Evolutionary conservation across 23 red algal species (phyloP), one percentile per base, ranked within the genome.

Genomic region (Gracilaria domingensis): DNA sequence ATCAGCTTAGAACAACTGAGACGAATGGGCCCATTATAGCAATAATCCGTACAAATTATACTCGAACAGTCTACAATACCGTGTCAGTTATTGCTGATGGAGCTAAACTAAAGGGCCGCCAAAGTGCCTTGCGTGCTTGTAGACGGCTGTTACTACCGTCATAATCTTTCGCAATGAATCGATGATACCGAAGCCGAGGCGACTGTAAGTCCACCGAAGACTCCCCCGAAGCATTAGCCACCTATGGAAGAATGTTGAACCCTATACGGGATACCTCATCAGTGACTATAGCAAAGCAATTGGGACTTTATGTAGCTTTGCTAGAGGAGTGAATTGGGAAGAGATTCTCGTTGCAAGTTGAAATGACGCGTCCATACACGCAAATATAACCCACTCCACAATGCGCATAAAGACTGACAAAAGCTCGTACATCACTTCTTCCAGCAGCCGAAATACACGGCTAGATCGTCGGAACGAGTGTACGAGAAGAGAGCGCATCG

Each of bases 371-470:
- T 95, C 84, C 65, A 95, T 81, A 12, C 84, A 34, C 17, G 85
- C 83, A 79, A 95, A 95, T 8, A 66, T 88, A 12, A 84, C 93
- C 11, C 93, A n/a, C n/a, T n/a, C 93, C 32, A 95, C 53, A 64
- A 95, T 95, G 93, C 93, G 58, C 84, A 83, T 13, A 95, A 55
- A 1, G 84, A 88, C 56, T 95, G 24, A 88, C 26, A 47, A 89
- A 95, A n/a, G n/a, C 57, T 89, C 93, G 76, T 95, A 95, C 93
- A 77, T 72, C 24, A 82, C 81, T 59, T 95, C 93, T 75, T 60
- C 75, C 48, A 95, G 71, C 32, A 95, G 81, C 30, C n/a, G n/a
- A n/a, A n/a, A n/a, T n/a, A n/a, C n/a, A n/a, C n/a, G n/a, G n/a
- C n/a, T n/a, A n/a, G n/a, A n/a, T n/a, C n/a, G n/a, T n/a, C n/a